phyloP scores from a whole-genome alignment of 768 basidiomycete species.

The Suillus tomentosus region DNA sequence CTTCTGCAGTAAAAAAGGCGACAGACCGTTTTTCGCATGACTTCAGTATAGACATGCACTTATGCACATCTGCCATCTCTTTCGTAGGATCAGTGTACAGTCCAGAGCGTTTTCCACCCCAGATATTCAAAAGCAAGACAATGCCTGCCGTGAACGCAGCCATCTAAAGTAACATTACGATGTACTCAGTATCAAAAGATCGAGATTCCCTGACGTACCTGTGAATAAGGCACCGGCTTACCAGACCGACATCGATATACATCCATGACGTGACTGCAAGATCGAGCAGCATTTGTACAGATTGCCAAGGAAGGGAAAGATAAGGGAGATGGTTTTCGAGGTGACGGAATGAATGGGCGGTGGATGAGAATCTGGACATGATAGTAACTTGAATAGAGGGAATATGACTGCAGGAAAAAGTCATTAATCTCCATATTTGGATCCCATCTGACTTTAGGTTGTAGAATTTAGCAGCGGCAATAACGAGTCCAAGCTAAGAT shows the following conservation, averaged over 20 bases:
- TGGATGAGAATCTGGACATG: slow-evolving; percentile 70
- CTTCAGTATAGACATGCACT: slow-evolving; percentile 47
- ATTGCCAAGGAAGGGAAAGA: slow-evolving; percentile 73
- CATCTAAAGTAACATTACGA: slow-evolving; percentile 28
- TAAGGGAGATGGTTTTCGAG: slow-evolving; percentile 48
- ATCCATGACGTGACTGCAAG: slow-evolving; percentile 72
- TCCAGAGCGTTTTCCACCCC: slow-evolving; percentile 50
- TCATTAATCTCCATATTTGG: slow-evolving; percentile 39
- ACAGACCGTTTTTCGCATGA: slow-evolving; percentile 38
- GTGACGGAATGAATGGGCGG: slow-evolving; percentile 74
- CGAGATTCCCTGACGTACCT: slow-evolving; percentile 24
- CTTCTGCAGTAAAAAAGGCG: not conserved
- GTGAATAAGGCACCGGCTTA: slow-evolving; percentile 27
- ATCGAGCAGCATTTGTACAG: slow-evolving; percentile 83
- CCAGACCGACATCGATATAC: slow-evolving; percentile 43
- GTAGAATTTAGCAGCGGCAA: slow-evolving; percentile 10
- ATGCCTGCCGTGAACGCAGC: slow-evolving; percentile 50
- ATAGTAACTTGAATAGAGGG: slow-evolving; percentile 56
- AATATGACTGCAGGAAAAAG: slow-evolving; percentile 52
- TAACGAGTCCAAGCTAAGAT: slow-evolving; percentile 13
- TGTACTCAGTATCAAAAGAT: not conserved
- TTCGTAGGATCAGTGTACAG: slow-evolving; percentile 40
- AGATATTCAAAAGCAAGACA: slow-evolving; percentile 57
- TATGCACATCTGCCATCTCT: slow-evolving; percentile 54
- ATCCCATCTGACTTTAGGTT: slow-evolving; percentile 43